A percentile compares a stretch with the other conserved stretches of the same genome.
These are phyloP conservation scores for Drechmeria coniospora DNA, from an alignment of 2,329 filamentous ascomycete genomes.

Conservation along the genomic window DNA sequence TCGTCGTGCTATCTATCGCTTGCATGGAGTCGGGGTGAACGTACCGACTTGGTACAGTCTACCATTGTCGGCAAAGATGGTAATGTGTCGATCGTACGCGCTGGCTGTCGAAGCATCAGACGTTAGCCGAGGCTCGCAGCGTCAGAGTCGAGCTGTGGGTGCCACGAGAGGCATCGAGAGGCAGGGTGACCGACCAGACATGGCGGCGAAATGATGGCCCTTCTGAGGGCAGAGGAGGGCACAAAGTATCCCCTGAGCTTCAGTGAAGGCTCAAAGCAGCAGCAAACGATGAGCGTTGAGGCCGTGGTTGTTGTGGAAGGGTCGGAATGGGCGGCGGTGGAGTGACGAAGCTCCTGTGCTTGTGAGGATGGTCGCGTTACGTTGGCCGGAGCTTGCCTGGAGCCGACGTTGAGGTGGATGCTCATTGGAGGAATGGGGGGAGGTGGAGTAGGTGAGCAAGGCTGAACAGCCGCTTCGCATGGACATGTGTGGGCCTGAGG, in stretches of 20 bases:
- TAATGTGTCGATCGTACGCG: slow-evolving; percentile 97
- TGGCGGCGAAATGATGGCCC: slow-evolving; percentile 21
- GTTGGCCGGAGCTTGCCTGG: slow-evolving; percentile 34
- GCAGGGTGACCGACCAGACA: too few species aligned
- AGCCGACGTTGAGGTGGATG: slow-evolving; percentile 16
- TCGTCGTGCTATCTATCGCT: neutral
- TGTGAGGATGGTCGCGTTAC: slow-evolving; percentile 24
- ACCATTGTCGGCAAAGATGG: slow-evolving; percentile 98
- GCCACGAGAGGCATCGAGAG: too few species aligned
- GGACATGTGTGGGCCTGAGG: slow-evolving; percentile 16
- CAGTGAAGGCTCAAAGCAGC: slow-evolving; percentile 1
- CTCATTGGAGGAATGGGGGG: slow-evolving; percentile 10
- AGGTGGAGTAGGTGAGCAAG: too few species aligned
- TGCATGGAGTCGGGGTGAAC: slow-evolving; percentile 20
- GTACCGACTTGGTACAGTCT: slow-evolving; percentile 98
- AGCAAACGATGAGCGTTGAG: neutral
- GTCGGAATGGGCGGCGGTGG: slow-evolving; percentile 2
- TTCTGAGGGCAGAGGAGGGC: slow-evolving; percentile 4
- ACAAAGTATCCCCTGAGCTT: slow-evolving; percentile 1
- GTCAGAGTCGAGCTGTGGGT: slow-evolving; percentile 1
- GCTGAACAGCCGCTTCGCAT: slow-evolving; percentile 17
- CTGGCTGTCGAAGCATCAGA: slow-evolving; percentile 26
- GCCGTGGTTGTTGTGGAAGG: slow-evolving; percentile 1
- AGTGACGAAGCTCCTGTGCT: slow-evolving; percentile 8
- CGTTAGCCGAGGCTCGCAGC: slow-evolving; percentile 11